Conservation (phyloP, 2,329 filamentous ascomycete species). For the Penicillium thymicola region DNA sequence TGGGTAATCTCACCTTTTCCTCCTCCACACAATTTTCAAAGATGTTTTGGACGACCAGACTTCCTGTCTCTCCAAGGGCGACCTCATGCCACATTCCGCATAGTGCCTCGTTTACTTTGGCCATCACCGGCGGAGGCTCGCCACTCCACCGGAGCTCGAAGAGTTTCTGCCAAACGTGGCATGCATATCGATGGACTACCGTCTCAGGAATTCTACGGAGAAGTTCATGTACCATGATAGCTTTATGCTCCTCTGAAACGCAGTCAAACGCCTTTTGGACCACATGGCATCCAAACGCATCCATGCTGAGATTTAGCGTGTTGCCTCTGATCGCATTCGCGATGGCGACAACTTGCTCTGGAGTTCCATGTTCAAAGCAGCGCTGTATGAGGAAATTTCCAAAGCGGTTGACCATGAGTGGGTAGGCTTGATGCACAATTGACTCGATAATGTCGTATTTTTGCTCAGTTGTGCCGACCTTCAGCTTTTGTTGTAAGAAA, state of each 20-base stretch:
- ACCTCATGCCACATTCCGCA: constrained; percentile 99
- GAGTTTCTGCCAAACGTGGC: constrained; percentile 99
- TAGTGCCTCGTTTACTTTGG: constrained; percentile 92
- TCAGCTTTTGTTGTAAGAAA: constrained; percentile 97
- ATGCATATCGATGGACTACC: constrained; percentile 96
- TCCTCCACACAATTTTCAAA: constrained; percentile 99
- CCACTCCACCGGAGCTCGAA: constrained; percentile 96
- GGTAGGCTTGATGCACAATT: constrained; percentile 91
- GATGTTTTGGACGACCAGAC: constrained; percentile 97
- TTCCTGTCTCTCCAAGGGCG: constrained; percentile 93
- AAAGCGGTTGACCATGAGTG: constrained; percentile 96
- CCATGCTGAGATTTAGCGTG: constrained; percentile 93
- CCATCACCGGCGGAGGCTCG: constrained; percentile 96
- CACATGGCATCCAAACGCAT: constrained; percentile 96
- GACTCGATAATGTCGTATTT: constrained; percentile 97
- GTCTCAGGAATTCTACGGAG: constrained; percentile 94
- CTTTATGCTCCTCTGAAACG: constrained; percentile 96
- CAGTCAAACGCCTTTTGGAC: constrained; percentile 98
- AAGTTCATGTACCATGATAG: constrained; percentile 97
- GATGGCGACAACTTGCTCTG: constrained; percentile 91
- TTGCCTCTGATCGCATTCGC: constrained; percentile 92
- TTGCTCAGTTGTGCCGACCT: constrained; percentile 89
- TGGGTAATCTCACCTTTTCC: constrained; percentile 71
- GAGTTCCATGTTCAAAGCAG: constrained; percentile 96
- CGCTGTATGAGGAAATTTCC: constrained; percentile 98